A percentile compares a stretch with the other conserved stretches of the same genome.
These are phyloP conservation scores for Paracamarosporium sp. DNA, from an alignment of 2,329 filamentous ascomycete species.

Conservation along the genomic window DNA sequence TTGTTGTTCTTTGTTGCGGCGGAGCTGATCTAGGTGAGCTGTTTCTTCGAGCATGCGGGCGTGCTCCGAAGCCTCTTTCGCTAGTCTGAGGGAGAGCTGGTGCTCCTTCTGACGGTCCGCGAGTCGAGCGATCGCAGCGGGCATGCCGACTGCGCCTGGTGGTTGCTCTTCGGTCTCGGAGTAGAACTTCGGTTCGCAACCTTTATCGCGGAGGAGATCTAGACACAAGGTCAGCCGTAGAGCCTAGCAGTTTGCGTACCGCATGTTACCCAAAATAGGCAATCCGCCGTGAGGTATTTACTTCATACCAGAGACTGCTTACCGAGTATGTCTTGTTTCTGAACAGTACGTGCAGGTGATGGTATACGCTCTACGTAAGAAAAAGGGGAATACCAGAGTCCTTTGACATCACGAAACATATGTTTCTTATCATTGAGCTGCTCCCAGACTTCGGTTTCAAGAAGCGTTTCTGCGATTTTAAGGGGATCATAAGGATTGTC, in stretches of 20 bases:
- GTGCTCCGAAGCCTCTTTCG: slow-evolving; percentile 35
- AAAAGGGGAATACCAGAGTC: slow-evolving; percentile 68
- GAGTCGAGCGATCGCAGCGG: slow-evolving; percentile 32
- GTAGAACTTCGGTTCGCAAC: slow-evolving; percentile 40
- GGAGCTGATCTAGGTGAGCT: slow-evolving; percentile 32
- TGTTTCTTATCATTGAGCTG: slow-evolving; percentile 66
- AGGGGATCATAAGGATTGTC: slow-evolving; percentile 62
- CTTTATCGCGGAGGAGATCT: slow-evolving; percentile 41
- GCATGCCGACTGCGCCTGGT: slow-evolving; percentile 44
- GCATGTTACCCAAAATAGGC: no score
- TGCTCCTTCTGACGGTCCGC: slow-evolving; percentile 41
- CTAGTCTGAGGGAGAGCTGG: slow-evolving; percentile 32
- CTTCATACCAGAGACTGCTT: no score
- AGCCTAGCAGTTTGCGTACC: no score
- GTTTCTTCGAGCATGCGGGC: slow-evolving; percentile 36
- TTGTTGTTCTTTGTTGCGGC: slow-evolving; percentile 34
- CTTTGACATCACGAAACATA: slow-evolving; percentile 50
- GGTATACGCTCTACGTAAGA: slow-evolving; percentile 61
- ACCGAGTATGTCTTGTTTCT: slow-evolving; percentile 29
- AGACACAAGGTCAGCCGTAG: neutral
- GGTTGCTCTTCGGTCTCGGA: slow-evolving; percentile 46
- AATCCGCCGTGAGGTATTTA: no score
- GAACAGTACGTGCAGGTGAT: slow-evolving; percentile 22
- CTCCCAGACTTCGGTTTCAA: slow-evolving; percentile 71
- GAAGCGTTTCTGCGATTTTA: slow-evolving; percentile 62